These are phyloP conservation scores for Aegilops speltoides DNA, from an alignment of 176 grass and related monocot species.

Conservation along the genomic window DNA sequence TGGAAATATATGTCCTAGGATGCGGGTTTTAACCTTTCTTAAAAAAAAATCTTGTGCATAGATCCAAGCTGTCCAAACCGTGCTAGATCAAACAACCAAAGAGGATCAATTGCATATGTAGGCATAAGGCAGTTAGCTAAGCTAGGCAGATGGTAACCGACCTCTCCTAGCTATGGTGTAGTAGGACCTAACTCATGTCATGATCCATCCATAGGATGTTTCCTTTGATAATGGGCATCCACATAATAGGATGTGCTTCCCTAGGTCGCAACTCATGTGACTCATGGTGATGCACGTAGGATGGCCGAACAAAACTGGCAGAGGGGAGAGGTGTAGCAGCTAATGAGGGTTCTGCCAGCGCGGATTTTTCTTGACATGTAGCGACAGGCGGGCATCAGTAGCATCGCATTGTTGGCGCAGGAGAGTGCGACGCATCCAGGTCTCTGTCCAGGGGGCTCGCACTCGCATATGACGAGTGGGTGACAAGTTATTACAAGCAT, in stretches of 20 bases:
- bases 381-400: no score
- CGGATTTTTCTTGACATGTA: no score
- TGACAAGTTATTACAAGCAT: neutral
- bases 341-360: neutral
- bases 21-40: no score
- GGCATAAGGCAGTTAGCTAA: neutral
- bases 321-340: neutral
- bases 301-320: neutral
- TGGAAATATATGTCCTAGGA: no score
- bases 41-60: no score
- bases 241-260: neutral
- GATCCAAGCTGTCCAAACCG: no score
- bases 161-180: neutral
- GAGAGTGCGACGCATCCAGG: no score
- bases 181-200: neutral
- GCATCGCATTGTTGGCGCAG: no score
- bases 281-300: neutral
- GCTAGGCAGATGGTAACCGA: neutral
- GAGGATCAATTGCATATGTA: no score
- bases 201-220: neutral
- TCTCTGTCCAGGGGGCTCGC: no score
- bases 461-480: neutral
- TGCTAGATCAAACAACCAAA: accelerated
- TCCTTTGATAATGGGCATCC: neutral
- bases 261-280: slow-evolving; percentile 15